These are phyloP conservation scores for Parietaria judaica DNA, from an alignment of 306 rosid genomes.

Conservation along the genomic window DNA sequence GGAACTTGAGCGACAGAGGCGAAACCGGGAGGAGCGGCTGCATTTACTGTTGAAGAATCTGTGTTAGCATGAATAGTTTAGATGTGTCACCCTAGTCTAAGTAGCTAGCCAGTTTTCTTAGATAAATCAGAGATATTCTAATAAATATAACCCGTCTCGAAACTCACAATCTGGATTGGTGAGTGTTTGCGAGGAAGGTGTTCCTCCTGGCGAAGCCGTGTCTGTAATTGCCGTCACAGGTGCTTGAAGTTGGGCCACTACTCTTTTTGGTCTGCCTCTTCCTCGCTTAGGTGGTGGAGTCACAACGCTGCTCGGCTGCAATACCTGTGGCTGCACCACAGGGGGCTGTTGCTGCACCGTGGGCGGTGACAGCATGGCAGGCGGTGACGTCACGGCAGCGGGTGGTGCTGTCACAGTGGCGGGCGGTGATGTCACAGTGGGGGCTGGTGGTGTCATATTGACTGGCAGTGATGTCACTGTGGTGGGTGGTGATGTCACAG, in stretches of 20 bases:
- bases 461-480: slow-evolving; percentile 27
- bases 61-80: slow-evolving; percentile 17
- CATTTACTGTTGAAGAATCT: slow-evolving; percentile 11
- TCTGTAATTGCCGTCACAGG: slow-evolving; percentile 42
- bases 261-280: slow-evolving; percentile 94
- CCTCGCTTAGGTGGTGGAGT: slow-evolving; percentile 90
- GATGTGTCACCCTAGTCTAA: too few relatives aligned
- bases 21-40: slow-evolving; percentile 33
- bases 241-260: slow-evolving; percentile 23
- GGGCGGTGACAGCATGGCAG: slow-evolving; percentile 34
- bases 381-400: slow-evolving; percentile 15
- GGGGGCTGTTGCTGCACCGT: slow-evolving; percentile 36
- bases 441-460: slow-evolving; percentile 21
- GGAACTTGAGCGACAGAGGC: slow-evolving; percentile 34
- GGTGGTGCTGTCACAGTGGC: slow-evolving; percentile 18
- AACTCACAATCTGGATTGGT: slow-evolving; percentile 28
- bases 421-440: slow-evolving; percentile 15
- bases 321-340: slow-evolving; percentile 34
- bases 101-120: too few relatives aligned
- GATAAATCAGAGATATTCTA: too few relatives aligned
- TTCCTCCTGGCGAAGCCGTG: slow-evolving; percentile 35
- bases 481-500: slow-evolving; percentile 26
- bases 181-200: slow-evolving; percentile 27
- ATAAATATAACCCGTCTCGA: neutral
- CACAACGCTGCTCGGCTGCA: slow-evolving; percentile 52